Evolutionary conservation across 164 flowering plant genomes (phyloP).

Genomic region (Warburgia ugandensis): DNA sequence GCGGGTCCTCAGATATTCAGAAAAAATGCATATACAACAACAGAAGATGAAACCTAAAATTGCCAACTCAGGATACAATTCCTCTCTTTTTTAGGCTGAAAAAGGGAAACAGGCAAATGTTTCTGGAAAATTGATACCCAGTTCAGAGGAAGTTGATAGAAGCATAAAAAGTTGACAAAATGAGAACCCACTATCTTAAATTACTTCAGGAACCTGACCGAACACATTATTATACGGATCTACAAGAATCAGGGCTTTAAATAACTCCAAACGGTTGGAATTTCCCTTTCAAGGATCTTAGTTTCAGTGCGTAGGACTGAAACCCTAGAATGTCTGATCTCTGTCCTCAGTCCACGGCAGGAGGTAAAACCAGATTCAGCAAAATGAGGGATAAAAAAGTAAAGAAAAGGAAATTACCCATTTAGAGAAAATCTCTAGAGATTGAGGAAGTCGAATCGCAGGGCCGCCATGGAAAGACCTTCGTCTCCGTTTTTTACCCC

Average conservation of each 20-base stretch:
- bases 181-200: slow-evolving; percentile 1
- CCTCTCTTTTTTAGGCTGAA: no score
- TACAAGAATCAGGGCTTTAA: not conserved
- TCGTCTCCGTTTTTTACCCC: slow-evolving; percentile 18
- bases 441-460: slow-evolving; percentile 23
- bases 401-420: slow-evolving; percentile 17
- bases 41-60: no score
- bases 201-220: slow-evolving; percentile 1
- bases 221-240: slow-evolving; percentile 5
- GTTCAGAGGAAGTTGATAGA: no score
- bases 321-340: slow-evolving; percentile 26
- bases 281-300: not conserved
- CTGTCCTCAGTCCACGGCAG: slow-evolving; percentile 4
- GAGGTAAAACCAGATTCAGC: slow-evolving; percentile 5
- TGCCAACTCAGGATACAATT: no score
- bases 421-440: slow-evolving; percentile 2
- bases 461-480: slow-evolving; percentile 34
- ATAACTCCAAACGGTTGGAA: slow-evolving; percentile 2
- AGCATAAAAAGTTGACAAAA: no score
- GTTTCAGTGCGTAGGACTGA: slow-evolving; percentile 1
- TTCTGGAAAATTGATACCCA: no score
- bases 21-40: no score
- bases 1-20: no score
- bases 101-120: no score
- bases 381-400: slow-evolving; percentile 4